phyloP scores from a whole-genome alignment of 345 rosid genomes.

The Rhodamnia argentea region DNA sequence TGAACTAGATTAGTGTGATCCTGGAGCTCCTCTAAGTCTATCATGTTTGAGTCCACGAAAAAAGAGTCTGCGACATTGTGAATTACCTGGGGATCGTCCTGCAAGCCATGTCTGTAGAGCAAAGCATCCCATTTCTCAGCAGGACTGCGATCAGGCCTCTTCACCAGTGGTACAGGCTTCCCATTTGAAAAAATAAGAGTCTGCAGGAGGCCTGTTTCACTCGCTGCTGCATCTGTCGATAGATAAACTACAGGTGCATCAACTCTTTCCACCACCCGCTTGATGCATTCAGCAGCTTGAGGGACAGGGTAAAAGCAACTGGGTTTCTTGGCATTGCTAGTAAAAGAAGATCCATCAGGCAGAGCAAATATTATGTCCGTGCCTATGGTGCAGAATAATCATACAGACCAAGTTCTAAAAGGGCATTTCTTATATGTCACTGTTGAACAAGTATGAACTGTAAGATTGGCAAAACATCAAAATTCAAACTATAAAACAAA shows the following conservation, averaged over 20 bases:
- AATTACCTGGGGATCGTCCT: conserved; percentile 66
- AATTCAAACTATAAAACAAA: not conserved
- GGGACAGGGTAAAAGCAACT: conserved; percentile 97
- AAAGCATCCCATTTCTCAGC: conserved; percentile 97
- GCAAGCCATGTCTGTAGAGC: conserved; percentile 59
- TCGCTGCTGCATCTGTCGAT: conserved; percentile 94
- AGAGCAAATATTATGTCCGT: not conserved
- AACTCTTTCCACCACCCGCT: conserved; percentile 60
- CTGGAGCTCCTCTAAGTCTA: not conserved
- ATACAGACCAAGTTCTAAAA: not conserved
- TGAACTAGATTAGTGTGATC: not conserved
- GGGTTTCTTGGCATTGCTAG: conserved; percentile 82
- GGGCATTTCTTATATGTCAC: not conserved
- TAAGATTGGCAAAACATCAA: not conserved
- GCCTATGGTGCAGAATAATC: not conserved
- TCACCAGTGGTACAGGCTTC: conserved; percentile 65
- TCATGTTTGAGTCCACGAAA: not conserved
- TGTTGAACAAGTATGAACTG: not conserved
- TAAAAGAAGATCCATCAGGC: conserved; percentile 14
- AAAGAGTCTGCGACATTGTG: not conserved
- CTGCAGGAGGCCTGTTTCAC: conserved; percentile 80
- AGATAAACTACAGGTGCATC: conserved; percentile 71
- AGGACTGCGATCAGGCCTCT: conserved; percentile 58
- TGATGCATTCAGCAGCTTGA: conserved; percentile 87
- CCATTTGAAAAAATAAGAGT: conserved; percentile 52